phyloP scores from a whole-genome alignment of 1,139 yeast genomes.

The Suhomyces maxii region DNA sequence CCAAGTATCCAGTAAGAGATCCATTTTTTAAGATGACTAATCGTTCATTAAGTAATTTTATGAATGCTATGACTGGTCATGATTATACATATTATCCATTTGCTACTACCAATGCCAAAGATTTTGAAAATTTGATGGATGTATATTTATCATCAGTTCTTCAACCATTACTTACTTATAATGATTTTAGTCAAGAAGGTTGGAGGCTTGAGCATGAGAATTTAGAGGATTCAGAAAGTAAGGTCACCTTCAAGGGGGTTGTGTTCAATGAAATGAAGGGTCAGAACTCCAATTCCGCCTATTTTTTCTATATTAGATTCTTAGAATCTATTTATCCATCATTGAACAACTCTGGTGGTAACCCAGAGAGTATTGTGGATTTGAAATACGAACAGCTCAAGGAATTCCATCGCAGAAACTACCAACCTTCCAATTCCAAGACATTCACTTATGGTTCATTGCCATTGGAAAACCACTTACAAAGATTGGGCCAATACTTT shows the following conservation, averaged over 20 bases:
- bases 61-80: slow-evolving; percentile 99
- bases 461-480: slow-evolving; percentile 62
- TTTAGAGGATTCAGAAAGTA: slow-evolving; percentile 55
- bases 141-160: slow-evolving; percentile 88
- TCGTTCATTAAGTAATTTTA: slow-evolving; percentile 81
- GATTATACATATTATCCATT: slow-evolving; percentile 96
- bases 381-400: slow-evolving; percentile 72
- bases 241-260: slow-evolving; percentile 84
- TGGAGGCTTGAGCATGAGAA: slow-evolving; percentile 89
- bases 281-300: slow-evolving; percentile 86
- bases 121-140: slow-evolving; percentile 79
- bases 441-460: slow-evolving; percentile 87
- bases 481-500: slow-evolving; percentile 55
- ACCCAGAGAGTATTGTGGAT: slow-evolving; percentile 77
- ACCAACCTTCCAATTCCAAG: slow-evolving; percentile 88
- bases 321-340: slow-evolving; percentile 85
- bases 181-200: slow-evolving; percentile 94
- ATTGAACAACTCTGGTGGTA: slow-evolving; percentile 91
- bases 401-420: slow-evolving; percentile 69
- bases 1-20: slow-evolving; percentile 88
- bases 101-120: slow-evolving; percentile 86
- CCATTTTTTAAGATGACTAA: slow-evolving; percentile 98
- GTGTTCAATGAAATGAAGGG: slow-evolving; percentile 99
- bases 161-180: slow-evolving; percentile 72
- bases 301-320: slow-evolving; percentile 79